Evolutionary conservation across 2,329 filamentous ascomycete species (phyloP), one percentile per base, ranked within the genome.

Genomic region (Pseudogymnoascus sp.): DNA sequence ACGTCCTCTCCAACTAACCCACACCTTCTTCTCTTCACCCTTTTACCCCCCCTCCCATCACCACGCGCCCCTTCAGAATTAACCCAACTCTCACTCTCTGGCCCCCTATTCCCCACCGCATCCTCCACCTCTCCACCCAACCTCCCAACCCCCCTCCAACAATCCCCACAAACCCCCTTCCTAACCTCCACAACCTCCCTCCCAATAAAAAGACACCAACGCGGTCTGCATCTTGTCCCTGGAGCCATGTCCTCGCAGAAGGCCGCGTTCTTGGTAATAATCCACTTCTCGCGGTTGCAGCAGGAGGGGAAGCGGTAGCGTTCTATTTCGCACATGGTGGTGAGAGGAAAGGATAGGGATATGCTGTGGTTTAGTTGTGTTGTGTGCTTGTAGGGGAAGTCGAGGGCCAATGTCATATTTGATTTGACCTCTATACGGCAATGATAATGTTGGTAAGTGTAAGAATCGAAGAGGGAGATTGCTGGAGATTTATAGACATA

Each of bases 241-340:
- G 57, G 31, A 57, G n/a, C 21, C 31, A 64, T 64, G 4, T 15
- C 21, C 36, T 42, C 47, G 9, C 62, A 60, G 21, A 53, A 63
- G 1, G 57, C 31, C 21, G 33, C 33, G 57, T 60, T 60, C 50
- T 63, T 61, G 44, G 11, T 36, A 23, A 11, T 28, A 8, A 28
- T 35, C 60, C 60, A 62, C 2, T 62, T 63, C 4, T 62, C 63
- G 19, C 57, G 59, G 21, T 38, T 42, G 60, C 63, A 64, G 36
- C 63, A 64, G 23, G 11, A 53, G 9, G 28, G 13, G 28, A 62
- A 57, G 8, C 33, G 40, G 33, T 33, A 38, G 21, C 63, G 63
- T 28, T n/a, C 17, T 26, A 64, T 50, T 35, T 47, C 38, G 13
- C 63, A 64, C 63, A 64, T 64, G 3, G 5, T 62, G 28, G 8